These are phyloP conservation scores for Cucumis sativus DNA, from an alignment of 306 rosid genomes.

Conservation along the genomic window DNA sequence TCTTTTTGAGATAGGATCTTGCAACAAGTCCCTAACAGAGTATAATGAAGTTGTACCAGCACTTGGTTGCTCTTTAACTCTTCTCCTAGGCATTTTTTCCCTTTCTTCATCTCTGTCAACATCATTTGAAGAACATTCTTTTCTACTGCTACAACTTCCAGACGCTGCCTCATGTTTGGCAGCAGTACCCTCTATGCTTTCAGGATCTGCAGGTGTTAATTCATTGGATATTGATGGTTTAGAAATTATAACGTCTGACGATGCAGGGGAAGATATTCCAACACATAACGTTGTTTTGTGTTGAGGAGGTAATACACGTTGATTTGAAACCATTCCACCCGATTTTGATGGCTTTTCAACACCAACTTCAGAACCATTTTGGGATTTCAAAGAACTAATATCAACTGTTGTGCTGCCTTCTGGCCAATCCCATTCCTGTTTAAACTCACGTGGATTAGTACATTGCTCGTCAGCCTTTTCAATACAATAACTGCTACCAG, in stretches of 20 bases:
- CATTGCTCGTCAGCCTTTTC: conserved; percentile 31
- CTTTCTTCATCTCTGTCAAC: conserved; percentile 38
- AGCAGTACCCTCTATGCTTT: conserved; percentile 22
- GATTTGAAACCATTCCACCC: conserved; percentile 18
- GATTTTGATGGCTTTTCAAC: conserved; percentile 49
- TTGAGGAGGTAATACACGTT: conserved; percentile 22
- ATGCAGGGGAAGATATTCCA: conserved; percentile 43
- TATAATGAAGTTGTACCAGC: conserved; percentile 32
- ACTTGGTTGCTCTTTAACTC: conserved; percentile 47
- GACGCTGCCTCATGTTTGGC: conserved; percentile 29
- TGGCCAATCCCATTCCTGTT: conserved; percentile 41
- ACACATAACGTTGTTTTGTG: conserved; percentile 26
- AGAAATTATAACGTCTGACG: conserved; percentile 29
- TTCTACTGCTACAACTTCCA: conserved; percentile 38
- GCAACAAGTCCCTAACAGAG: conserved; percentile 39
- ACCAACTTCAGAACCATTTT: conserved; percentile 32
- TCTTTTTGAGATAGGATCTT: conserved; percentile 52
- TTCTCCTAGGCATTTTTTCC: conserved; percentile 36
- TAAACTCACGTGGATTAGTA: conserved; percentile 26
- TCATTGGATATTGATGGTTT: conserved; percentile 27
- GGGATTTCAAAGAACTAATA: conserved; percentile 31
- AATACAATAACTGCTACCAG: conserved; percentile 26
- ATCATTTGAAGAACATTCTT: conserved; percentile 37
- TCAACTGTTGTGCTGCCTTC: conserved; percentile 30
- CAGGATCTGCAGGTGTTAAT: conserved; percentile 38